Evolutionary conservation across 768 basidiomycete genomes (phyloP).

Genomic region (Xerocomellus amylosporus): DNA sequence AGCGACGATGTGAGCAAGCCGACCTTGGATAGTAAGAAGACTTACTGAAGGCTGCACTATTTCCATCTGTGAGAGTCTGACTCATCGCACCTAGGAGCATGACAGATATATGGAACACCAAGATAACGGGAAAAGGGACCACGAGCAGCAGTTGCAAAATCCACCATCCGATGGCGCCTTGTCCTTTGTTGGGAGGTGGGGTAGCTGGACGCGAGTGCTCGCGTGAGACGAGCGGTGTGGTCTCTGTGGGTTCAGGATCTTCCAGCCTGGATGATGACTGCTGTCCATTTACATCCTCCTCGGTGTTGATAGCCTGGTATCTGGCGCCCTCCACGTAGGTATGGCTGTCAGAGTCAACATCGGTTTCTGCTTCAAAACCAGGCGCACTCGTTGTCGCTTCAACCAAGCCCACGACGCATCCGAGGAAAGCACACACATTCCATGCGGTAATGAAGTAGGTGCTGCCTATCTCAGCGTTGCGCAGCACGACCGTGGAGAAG

Average conservation of each 20-base stretch:
- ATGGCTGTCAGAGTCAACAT: not conserved
- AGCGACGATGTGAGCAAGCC: not conserved
- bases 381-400: conserved; percentile 33
- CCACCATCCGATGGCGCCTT: conserved; percentile 47
- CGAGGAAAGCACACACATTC: conserved; percentile 47
- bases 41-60: conserved; percentile 47
- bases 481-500: conserved; percentile 45
- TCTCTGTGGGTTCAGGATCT: conserved; percentile 49
- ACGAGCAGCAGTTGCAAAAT: conserved; percentile 54
- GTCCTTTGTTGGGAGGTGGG: conserved; percentile 6
- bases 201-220: conserved; percentile 16
- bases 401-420: conserved; percentile 36
- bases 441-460: conserved; percentile 57
- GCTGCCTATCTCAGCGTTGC: conserved; percentile 44
- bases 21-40: conserved; percentile 1
- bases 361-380: conserved; percentile 8
- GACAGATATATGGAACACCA: conserved; percentile 50
- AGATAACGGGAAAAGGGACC: conserved; percentile 51
- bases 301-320: conserved; percentile 28
- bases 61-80: conserved; percentile 67
- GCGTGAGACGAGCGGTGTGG: conserved; percentile 51
- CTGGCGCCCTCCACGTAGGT: conserved; percentile 15
- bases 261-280: conserved; percentile 23
- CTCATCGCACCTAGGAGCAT: conserved; percentile 45
- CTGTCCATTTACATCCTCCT: conserved; percentile 18